phyloP scores from a whole-genome alignment of 257 asterid genomes.

The Mitragyna speciosa region DNA sequence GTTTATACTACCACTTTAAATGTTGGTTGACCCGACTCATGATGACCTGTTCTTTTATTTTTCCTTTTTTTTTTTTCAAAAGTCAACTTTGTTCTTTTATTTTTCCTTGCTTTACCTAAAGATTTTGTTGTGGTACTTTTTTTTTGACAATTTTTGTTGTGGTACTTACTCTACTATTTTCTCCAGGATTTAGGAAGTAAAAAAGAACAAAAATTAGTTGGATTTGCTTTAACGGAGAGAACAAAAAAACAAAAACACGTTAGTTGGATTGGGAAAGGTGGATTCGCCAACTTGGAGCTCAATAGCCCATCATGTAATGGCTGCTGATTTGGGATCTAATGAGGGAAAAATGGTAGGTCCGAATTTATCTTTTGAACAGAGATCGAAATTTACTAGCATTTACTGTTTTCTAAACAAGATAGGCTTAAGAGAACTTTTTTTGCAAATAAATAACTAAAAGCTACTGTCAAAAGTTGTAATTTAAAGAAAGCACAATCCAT shows the following conservation, averaged over 20 bases:
- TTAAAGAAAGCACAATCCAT: neutral
- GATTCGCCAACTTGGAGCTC: neutral
- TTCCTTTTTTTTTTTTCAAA: too few relatives aligned
- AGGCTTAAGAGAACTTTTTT: too few relatives aligned
- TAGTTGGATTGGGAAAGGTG: neutral
- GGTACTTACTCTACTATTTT: too few relatives aligned
- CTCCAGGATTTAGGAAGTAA: neutral
- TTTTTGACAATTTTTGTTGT: too few relatives aligned
- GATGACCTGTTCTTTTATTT: constrained; percentile 33
- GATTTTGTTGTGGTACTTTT: neutral
- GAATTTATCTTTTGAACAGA: too few relatives aligned
- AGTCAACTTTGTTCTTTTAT: too few relatives aligned
- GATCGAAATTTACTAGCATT: too few relatives aligned
- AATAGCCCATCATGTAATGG: neutral
- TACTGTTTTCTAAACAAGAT: too few relatives aligned
- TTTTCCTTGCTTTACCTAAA: neutral
- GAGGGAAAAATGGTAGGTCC: neutral
- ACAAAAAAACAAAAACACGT: too few relatives aligned
- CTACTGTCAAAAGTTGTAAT: neutral
- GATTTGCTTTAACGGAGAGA: neutral
- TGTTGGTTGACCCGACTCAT: constrained; percentile 35
- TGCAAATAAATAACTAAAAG: too few relatives aligned
- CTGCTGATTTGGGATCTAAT: neutral
- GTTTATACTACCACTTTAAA: constrained; percentile 19
- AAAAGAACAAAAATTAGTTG: too few relatives aligned